A percentile compares a stretch with the other conserved stretches of the same genome.
These are phyloP conservation scores for Hypomontagnella monticulosa DNA, from an alignment of 495 filamentous ascomycete genomes.

Conservation along the genomic window DNA sequence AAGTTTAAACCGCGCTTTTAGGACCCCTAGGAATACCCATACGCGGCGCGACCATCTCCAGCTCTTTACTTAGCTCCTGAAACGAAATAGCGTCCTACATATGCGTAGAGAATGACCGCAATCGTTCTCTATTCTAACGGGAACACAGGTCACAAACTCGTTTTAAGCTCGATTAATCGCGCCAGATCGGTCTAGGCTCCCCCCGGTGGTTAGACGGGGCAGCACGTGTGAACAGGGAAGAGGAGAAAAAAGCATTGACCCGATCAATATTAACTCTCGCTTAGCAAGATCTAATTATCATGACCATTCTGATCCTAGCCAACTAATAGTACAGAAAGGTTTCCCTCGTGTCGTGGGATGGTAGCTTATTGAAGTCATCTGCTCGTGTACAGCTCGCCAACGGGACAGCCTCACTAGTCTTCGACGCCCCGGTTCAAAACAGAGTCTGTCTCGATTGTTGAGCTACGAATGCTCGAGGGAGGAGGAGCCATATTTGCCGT, in stretches of 20 bases:
- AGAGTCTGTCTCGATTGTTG: conserved; percentile 33
- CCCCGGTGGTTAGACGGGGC: conserved; percentile 19
- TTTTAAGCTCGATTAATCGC: background rate
- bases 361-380: conserved; percentile 4
- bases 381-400: conserved; percentile 4
- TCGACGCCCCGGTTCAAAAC: conserved; percentile 27
- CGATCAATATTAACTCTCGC: conserved; percentile 20
- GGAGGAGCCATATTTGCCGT: conserved; percentile 9
- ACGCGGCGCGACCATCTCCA: background rate
- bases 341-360: conserved; percentile 6
- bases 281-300: conserved; percentile 1
- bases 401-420: conserved; percentile 4
- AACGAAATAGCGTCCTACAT: background rate
- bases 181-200: conserved; percentile 23
- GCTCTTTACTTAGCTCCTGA: background rate
- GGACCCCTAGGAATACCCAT: background rate
- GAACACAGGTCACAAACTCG: background rate
- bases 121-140: background rate
- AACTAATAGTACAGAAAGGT: too few relatives aligned
- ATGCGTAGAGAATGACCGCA: too few relatives aligned
- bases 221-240: conserved; percentile 14
- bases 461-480: conserved; percentile 21
- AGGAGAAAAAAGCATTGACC: conserved; percentile 6
- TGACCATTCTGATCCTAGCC: background rate
- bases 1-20: conserved; percentile 9